Conservation (phyloP, 257 asterid genomes). For the Penstemon eatonii region DNA sequence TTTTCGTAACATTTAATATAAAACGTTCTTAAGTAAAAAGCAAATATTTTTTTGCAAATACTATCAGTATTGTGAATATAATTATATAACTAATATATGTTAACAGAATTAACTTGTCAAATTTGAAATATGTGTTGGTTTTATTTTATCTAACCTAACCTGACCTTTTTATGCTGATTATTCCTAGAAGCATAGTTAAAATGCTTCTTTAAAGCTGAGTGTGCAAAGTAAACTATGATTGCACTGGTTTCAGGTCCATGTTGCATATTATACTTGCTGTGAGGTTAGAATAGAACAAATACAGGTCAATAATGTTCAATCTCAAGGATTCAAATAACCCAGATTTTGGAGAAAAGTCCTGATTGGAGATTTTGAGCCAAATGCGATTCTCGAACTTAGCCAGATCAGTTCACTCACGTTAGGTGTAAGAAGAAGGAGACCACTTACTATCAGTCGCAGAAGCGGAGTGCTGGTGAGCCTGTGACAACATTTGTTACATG, state of each 20-base stretch:
- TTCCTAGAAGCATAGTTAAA: no score
- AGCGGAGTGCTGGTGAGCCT: constrained; percentile 62
- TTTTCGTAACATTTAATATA: no score
- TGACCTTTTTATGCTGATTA: no score
- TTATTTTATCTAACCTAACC: no score
- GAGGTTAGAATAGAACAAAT: constrained; percentile 49
- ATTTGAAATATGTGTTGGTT: no score
- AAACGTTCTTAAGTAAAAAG: no score
- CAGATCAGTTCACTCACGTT: constrained; percentile 42
- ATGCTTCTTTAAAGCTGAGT: no score
- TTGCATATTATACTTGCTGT: constrained; percentile 47
- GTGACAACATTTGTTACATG: constrained; percentile 61
- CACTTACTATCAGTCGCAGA: constrained; percentile 59
- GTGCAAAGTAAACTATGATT: constrained; percentile 52
- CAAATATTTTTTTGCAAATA: no score
- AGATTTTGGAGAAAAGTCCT: constrained; percentile 54
- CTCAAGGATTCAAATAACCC: constrained; percentile 52
- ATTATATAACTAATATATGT: no score
- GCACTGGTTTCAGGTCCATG: constrained; percentile 40
- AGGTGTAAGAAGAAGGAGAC: constrained; percentile 48
- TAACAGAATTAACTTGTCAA: no score
- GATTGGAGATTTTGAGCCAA: constrained; percentile 37
- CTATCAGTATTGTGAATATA: no score
- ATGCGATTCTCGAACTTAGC: constrained; percentile 35
- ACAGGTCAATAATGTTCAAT: constrained; percentile 51